Evolutionary conservation across 345 rosid species (phyloP).

Genomic region (Bretschneidera sinensis): DNA sequence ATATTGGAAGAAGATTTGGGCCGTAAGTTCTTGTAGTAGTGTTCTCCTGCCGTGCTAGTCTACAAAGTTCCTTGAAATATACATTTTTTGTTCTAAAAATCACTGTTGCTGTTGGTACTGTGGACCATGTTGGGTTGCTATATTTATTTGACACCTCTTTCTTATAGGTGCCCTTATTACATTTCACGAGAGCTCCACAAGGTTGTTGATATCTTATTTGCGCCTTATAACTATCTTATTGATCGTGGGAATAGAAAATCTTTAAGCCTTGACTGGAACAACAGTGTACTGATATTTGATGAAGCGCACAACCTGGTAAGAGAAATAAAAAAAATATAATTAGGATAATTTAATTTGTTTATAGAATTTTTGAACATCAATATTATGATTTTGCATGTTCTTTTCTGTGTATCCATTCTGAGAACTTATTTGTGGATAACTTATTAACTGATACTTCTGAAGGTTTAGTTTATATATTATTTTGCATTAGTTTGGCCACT

Average conservation of each 20-base stretch:
- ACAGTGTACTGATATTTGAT: conserved; percentile 77
- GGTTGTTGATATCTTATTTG: conserved; percentile 79
- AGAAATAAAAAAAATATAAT: conserved; percentile 9
- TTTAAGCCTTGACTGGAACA: conserved; percentile 59
- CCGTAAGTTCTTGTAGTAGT: conserved; percentile 49
- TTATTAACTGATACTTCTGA: neutral
- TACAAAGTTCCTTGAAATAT: too few species aligned
- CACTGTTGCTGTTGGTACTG: neutral
- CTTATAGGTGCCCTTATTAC: conserved; percentile 82
- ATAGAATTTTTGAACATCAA: neutral
- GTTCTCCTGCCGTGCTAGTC: too few species aligned
- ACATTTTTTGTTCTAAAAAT: neutral
- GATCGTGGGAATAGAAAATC: conserved; percentile 64
- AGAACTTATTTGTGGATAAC: neutral
- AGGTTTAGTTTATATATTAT: neutral
- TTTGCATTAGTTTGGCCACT: conserved; percentile 8
- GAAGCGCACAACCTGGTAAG: conserved; percentile 98
- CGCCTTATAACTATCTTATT: conserved; percentile 90
- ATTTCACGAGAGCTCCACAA: conserved; percentile 81
- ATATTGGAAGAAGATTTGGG: conserved; percentile 69
- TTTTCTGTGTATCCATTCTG: conserved; percentile 8
- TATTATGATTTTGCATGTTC: neutral
- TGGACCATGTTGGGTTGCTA: conserved; percentile 16
- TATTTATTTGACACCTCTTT: conserved; percentile 14
- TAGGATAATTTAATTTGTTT: neutral